These are phyloP conservation scores for Venturia carpophila DNA, from an alignment of 2,329 filamentous ascomycete genomes.

Conservation along the genomic window DNA sequence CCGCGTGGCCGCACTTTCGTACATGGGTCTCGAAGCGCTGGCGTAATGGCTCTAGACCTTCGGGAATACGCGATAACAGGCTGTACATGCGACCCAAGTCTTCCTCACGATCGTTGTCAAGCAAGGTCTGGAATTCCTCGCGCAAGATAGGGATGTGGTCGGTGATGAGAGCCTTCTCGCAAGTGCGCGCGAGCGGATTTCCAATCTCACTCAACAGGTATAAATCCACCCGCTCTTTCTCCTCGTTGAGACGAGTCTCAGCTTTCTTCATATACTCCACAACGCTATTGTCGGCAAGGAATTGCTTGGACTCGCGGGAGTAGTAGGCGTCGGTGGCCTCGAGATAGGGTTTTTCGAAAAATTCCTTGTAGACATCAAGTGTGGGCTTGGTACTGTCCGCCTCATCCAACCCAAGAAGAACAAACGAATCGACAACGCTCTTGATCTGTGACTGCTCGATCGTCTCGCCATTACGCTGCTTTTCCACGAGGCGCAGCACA, in stretches of 20 bases:
- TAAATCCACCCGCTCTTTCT: constrained; percentile 86
- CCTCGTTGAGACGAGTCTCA: constrained; percentile 77
- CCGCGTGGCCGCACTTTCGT: constrained; percentile 75
- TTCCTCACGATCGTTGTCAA: constrained; percentile 90
- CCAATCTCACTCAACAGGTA: constrained; percentile 91
- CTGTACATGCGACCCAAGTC: constrained; percentile 97
- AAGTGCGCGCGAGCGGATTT: constrained; percentile 72
- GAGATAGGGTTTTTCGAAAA: constrained; percentile 91
- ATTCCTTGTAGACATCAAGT: constrained; percentile 84
- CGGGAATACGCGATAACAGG: constrained; percentile 77
- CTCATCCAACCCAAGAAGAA: constrained; percentile 90
- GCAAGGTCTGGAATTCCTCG: constrained; percentile 89
- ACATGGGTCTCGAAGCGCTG: constrained; percentile 88
- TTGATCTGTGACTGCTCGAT: constrained; percentile 97
- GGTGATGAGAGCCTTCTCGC: constrained; percentile 80
- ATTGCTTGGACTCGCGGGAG: constrained; percentile 82
- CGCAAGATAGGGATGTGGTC: constrained; percentile 79
- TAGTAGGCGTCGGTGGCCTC: constrained; percentile 80
- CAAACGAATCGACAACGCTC: constrained; percentile 88
- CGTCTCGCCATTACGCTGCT: constrained; percentile 93
- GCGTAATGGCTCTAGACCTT: constrained; percentile 82
- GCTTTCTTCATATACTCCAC: constrained; percentile 99
- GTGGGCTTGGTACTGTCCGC: constrained; percentile 89
- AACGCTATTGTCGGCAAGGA: constrained; percentile 92
- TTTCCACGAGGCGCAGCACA: constrained; percentile 90